Base-by-base conservation (phyloP, 805 yeast species). In the Nakazawaea siamensis region DNA sequence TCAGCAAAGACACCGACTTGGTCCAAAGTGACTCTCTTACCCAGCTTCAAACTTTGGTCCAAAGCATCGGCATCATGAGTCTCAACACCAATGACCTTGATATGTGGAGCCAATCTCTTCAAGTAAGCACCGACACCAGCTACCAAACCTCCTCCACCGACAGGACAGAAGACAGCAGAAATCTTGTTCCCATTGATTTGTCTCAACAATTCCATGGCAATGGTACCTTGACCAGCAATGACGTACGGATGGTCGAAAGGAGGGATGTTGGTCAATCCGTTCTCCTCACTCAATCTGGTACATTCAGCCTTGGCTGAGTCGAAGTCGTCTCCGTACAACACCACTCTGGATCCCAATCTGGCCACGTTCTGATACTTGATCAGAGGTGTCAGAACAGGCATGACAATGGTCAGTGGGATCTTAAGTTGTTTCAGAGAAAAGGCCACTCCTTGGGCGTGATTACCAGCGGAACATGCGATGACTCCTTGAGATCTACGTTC, bases 391-490 rank as follows among this genome's bases (percentile, higher is more conserved):
- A 94, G 90, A 3, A 85, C 78, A 2, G 99, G 99, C 99, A 92
- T 92, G 30, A 92, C 97, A 35, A 92, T 92, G 4, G 97, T 90
- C 4, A 97, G 90, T 3, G 95, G 92, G 35, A 92, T 86, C 18
- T 80, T 80, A 51, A 92, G 64, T 40, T 80, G 75, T 41, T 75
- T 76, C 4, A 97, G 95, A 16, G 95, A 81, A 54, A 60, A 90
- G 0, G 98, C 98, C 11, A 92, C 97, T 46, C 99, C 99, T 55
- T 92, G 99, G 1, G 99, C 99, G 50, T 92, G 99, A 58, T 92
- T 92, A 24, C 99, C 99, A 4, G 99, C 99, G 20, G 97, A 86
- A 51, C 97, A 92, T 0, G 97, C 97, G 53, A 94, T 82, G 37
- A 92, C 97, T 48, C 99, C 99, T 32, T 70, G 66, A 55, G 85